Evolutionary conservation across 1,139 yeast genomes (phyloP).

Genomic region (Kurtzmaniella quercitrusa): DNA sequence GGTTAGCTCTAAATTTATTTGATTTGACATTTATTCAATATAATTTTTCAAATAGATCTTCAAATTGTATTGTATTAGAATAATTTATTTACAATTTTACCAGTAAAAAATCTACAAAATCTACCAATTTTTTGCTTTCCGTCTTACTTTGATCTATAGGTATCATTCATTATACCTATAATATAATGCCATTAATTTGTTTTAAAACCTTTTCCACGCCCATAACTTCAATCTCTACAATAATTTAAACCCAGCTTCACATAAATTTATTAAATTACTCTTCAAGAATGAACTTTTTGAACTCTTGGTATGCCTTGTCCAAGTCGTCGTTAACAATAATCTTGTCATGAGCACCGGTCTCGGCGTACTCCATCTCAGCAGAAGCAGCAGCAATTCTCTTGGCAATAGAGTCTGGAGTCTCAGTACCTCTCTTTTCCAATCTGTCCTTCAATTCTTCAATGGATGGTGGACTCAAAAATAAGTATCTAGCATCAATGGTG

Average conservation of each 20-base stretch:
- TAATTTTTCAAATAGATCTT: too few relatives aligned
- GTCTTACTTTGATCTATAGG: too few relatives aligned
- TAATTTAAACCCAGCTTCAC: background rate
- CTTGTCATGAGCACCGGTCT: conserved; percentile 88
- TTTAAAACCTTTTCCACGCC: background rate
- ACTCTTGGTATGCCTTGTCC: conserved; percentile 79
- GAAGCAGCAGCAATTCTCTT: conserved; percentile 85
- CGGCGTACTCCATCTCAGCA: conserved; percentile 82
- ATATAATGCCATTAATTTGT: too few relatives aligned
- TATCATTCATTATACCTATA: too few relatives aligned
- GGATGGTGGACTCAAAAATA: conserved; percentile 92
- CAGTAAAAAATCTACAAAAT: too few relatives aligned
- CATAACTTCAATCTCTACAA: background rate
- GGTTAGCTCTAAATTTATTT: too few relatives aligned
- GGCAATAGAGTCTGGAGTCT: conserved; percentile 75
- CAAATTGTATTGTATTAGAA: too few relatives aligned
- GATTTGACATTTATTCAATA: too few relatives aligned
- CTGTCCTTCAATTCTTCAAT: conserved; percentile 70
- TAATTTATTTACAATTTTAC: too few relatives aligned
- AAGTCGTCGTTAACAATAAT: conserved; percentile 88
- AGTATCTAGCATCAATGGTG: conserved; percentile 74
- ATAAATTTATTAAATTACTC: conserved; percentile 9
- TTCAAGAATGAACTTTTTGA: conserved; percentile 68
- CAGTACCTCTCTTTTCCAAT: conserved; percentile 89
- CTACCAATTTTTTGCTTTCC: too few relatives aligned